phyloP scores from a whole-genome alignment of 495 filamentous ascomycete species.

The Aspergillus haitiensis region DNA sequence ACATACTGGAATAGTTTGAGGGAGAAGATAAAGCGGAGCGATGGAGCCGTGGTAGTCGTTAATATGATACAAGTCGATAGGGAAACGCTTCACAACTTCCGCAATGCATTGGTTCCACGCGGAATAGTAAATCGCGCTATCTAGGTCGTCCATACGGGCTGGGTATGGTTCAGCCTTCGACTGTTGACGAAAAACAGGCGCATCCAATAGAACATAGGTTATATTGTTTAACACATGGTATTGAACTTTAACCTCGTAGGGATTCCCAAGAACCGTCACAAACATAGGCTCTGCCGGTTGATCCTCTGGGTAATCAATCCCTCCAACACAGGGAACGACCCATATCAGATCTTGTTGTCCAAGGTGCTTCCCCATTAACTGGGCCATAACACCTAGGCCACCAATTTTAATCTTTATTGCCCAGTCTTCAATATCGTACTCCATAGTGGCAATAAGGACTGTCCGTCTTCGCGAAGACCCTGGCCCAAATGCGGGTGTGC shows the following conservation, averaged over 20 bases:
- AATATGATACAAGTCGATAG: conserved; percentile 74
- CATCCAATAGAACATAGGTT: conserved; percentile 70
- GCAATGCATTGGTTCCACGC: conserved; percentile 76
- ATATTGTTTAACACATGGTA: conserved; percentile 67
- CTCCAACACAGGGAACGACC: conserved; percentile 76
- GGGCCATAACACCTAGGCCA: conserved; percentile 68
- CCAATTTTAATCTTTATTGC: conserved; percentile 73
- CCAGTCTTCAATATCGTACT: conserved; percentile 74
- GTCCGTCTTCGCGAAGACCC: conserved; percentile 48
- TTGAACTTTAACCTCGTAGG: conserved; percentile 64
- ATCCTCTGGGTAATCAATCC: conserved; percentile 64
- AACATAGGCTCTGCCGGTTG: conserved; percentile 61
- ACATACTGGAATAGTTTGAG: conserved; percentile 52
- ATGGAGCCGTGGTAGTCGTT: conserved; percentile 79
- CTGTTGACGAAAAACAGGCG: conserved; percentile 69
- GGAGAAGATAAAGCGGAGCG: conserved; percentile 69
- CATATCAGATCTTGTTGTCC: conserved; percentile 68
- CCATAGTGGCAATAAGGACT: conserved; percentile 69
- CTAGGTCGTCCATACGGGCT: conserved; percentile 72
- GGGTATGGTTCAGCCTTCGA: conserved; percentile 67
- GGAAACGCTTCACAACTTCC: conserved; percentile 56
- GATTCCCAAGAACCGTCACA: conserved; percentile 63
- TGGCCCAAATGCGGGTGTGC: conserved; percentile 48
- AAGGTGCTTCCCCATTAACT: conserved; percentile 70
- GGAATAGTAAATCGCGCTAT: conserved; percentile 70